Base-by-base conservation (phyloP, 176 grass and related monocot species). In the Aechmea fasciata region DNA sequence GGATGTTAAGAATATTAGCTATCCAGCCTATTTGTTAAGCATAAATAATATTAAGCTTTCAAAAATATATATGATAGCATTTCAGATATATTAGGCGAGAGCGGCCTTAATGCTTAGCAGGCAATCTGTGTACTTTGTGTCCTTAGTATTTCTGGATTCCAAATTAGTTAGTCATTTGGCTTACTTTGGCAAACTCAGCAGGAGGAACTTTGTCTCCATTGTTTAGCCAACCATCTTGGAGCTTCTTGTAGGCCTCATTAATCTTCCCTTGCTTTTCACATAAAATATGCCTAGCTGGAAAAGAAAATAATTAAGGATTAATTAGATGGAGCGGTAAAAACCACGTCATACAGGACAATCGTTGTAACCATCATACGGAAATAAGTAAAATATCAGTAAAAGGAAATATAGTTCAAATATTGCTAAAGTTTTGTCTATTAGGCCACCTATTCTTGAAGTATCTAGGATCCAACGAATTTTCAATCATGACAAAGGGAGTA, bases 261-360 rank as follows among this genome's bases (percentile, higher is more conserved):
- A 97, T 90, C 79, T 92, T 97, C 48, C 89, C 89, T 81, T 97
- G 94, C 74, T 97, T 97, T 83, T 97, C 94, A 48, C 89, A 92
- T 48, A 97, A 57, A 2, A 92, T 78, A 41, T 97, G 94, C 68
- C 94, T 85, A 55, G 94, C 94, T 96, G 80, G 47, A 78, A 67
- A 57, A 18, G 2, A 70, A 23, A 70, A 48, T 11, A 87, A 22
- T 41, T 41, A 7, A 41, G 33, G 33, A 49, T 71, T 25, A 26
- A 63, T 76, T 64, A 13, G 24, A 70, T 20, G 19, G 19, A 19
- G 55, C 7, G 55, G 20, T 15, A 61, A 61, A 57, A 22, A 61
- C 15, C 6, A 61, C n/a, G 13, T 9, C 55, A 9, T n/a, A 26
- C 33, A 41, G 33, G 33, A 41, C 4, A 41, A 41, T 41, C 5